A percentile compares a stretch with the other conserved stretches of the same genome.
Evolutionary conservation across 805 yeast species (phyloP).

Genomic region (Wickerhamia fluorescens): DNA sequence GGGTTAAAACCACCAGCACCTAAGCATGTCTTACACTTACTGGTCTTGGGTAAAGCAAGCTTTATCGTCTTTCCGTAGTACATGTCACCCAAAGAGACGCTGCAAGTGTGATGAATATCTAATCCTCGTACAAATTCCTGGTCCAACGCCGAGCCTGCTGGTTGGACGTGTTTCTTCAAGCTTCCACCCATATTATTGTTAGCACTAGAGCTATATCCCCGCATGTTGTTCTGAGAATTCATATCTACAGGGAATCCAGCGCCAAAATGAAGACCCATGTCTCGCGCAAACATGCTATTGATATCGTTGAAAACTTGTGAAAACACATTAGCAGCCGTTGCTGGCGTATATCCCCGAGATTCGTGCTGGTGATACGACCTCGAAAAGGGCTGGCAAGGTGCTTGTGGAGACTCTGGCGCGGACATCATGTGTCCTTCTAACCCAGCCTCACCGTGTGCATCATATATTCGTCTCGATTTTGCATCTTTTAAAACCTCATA

Average conservation of each 20-base stretch:
- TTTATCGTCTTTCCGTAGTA: conserved; percentile 52
- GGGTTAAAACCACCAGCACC: conserved; percentile 46
- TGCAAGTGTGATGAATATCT: conserved; percentile 50
- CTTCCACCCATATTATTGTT: too few species aligned
- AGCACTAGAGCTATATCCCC: too few species aligned
- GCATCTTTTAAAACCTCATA: conserved; percentile 54
- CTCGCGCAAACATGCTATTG: conserved; percentile 18
- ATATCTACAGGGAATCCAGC: conserved; percentile 3
- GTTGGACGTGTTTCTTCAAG: conserved; percentile 14
- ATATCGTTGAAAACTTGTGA: conserved; percentile 32
- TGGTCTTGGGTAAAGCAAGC: conserved; percentile 45
- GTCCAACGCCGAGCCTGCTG: conserved; percentile 10
- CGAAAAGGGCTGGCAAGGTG: conserved; percentile 2
- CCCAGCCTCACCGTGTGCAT: conserved; percentile 43
- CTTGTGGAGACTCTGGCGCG: too few species aligned
- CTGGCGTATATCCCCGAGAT: not conserved
- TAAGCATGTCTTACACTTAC: conserved; percentile 42
- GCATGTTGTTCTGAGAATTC: conserved; percentile 3
- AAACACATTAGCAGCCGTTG: conserved; percentile 21
- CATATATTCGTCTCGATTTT: conserved; percentile 42
- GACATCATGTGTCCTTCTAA: conserved; percentile 21
- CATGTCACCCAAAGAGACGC: conserved; percentile 48
- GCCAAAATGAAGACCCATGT: conserved; percentile 4
- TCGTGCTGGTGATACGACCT: conserved; percentile 1
- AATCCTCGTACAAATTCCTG: conserved; percentile 32